phyloP scores from a whole-genome alignment of 2,329 filamentous ascomycete species.

The Paecilomyces dactylethromorphus region DNA sequence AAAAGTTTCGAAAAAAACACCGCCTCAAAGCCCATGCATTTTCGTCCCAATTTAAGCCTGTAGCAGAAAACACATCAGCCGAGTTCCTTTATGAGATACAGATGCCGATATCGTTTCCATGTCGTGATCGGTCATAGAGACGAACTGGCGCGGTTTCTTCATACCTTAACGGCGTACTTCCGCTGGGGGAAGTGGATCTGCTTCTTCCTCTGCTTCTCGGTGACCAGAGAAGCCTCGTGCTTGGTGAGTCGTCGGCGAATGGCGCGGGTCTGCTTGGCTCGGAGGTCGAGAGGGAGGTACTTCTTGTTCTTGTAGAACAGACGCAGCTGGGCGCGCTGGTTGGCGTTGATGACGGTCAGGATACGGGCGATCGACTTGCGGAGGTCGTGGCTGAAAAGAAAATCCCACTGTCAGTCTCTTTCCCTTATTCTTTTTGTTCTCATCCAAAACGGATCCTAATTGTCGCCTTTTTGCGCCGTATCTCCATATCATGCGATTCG shows the following conservation, averaged over 20 bases:
- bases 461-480: slow-evolving; percentile 1
- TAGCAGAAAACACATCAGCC: slow-evolving; percentile 4
- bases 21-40: slow-evolving; percentile 25
- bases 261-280: slow-evolving; percentile 95
- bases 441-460: neutral
- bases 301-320: slow-evolving; percentile 99
- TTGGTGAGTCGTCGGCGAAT: slow-evolving; percentile 92
- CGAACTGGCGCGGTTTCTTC: slow-evolving; percentile 14
- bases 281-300: slow-evolving; percentile 97
- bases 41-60: slow-evolving; percentile 24
- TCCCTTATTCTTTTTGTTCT: slow-evolving; percentile 3
- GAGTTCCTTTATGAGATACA: neutral
- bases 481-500: neutral
- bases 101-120: neutral
- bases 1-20: slow-evolving; percentile 8
- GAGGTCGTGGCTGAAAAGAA: slow-evolving; percentile 74
- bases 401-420: slow-evolving; percentile 18
- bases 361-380: slow-evolving; percentile 99
- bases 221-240: slow-evolving; percentile 76
- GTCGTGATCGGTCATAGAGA: neutral
- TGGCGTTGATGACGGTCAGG: slow-evolving; percentile 99
- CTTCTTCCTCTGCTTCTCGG: slow-evolving; percentile 97
- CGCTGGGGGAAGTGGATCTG: slow-evolving; percentile 93
- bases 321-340: slow-evolving; percentile 95
- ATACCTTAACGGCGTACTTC: slow-evolving; percentile 98